Evolutionary conservation across 352 stramenopile genomes (phyloP), one percentile per base, ranked within the genome.

Genomic region (Phytophthora megakarya): DNA sequence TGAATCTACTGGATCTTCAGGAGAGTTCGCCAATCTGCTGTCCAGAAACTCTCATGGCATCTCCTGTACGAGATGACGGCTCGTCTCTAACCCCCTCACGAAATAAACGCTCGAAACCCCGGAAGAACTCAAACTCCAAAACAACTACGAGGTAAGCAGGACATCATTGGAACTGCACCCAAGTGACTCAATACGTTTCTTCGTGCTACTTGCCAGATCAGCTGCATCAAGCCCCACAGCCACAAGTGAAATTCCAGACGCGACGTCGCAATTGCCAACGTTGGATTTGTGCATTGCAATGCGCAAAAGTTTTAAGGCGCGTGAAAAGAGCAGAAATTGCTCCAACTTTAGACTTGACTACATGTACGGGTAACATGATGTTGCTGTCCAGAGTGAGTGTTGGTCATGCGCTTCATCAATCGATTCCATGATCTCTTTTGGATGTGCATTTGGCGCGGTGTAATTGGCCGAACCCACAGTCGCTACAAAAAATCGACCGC

Each of bases 41-140:
- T 22, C 70, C 70, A 16, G 38, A 59, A 13, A 22, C 28, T 40
- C 35, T 77, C 10, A 5, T 74, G 25, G 16, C n/a, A n/a, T 69
- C 54, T 10, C 65, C 65, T 16, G 70, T 77, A 23, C 37, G 37
- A 4, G 60, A 77, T 33, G 65, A 77, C 22, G 70, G 60, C 16
- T 59, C 40, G 19, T 13, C 19, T 13, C 26, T 22, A 1, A 40
- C 45, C 23, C 11, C 43, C 6, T 28, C 19, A 47, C 54, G 21
- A 8, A 47, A 15, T 15, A 69, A 72, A 37, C 5, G 18, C 19
- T 55, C 18, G 39, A 70, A 56, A 19, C 45, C n/a, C 9, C 59
- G 54, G 10, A 72, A 60, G 45, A 69, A 72, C 23, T 22, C 42
- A 6, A 57, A 49, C 22, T 16, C 15, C 21, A 71, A 62, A 18